Evolutionary conservation across 169 alveolate species (phyloP), one percentile per base, ranked within the genome.

Genomic region (Cyclospora cayetanensis): DNA sequence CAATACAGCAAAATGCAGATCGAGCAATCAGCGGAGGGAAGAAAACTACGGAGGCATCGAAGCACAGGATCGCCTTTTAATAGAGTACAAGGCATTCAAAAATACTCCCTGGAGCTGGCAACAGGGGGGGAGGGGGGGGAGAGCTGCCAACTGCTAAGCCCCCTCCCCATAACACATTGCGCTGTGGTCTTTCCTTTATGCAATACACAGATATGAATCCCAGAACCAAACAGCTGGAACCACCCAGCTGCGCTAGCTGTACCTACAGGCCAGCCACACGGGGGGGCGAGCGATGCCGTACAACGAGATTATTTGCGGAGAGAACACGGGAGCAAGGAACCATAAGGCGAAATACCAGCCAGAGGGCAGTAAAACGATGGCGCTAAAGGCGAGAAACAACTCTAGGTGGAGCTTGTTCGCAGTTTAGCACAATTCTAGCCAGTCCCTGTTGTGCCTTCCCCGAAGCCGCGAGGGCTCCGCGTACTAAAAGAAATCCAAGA

Each of bases 131-230:
- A 72, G 89, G 52, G 89, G 89, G 72, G 89, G 89, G 46, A 79
- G 74, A 79, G 89, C 52, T 46, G 89, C 50, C 22, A 31, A 46
- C 74, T 68, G 72, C 50, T 46, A n/a, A 35, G 89, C 72, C 89
- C 89, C 72, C 89, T 43, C 89, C 89, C 89, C 89, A 79, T 79
- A 79, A 79, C 89, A 43, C 74, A 63, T 79, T 72, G 53, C 89
- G 46, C 72, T 79, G 46, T 39, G 35, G 50, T 50, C 53, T 60
- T 79, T 43, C 89, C 74, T 60, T 46, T 79, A 22, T 35, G 50
- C n/a, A 31, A 79, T 46, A 79, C 50, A 79, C 46, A 39, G 34
- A 63, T 27, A 29, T 20, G 20, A 18, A 18, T 46, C 9, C 53
- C 53, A 29, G 74, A 79, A 79, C 66, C 31, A 50, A 34, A 46